A percentile compares a stretch with the other conserved stretches of the same genome.
phyloP scores from a whole-genome alignment of 2,329 filamentous ascomycete species.

The Ophiostoma populinum region DNA sequence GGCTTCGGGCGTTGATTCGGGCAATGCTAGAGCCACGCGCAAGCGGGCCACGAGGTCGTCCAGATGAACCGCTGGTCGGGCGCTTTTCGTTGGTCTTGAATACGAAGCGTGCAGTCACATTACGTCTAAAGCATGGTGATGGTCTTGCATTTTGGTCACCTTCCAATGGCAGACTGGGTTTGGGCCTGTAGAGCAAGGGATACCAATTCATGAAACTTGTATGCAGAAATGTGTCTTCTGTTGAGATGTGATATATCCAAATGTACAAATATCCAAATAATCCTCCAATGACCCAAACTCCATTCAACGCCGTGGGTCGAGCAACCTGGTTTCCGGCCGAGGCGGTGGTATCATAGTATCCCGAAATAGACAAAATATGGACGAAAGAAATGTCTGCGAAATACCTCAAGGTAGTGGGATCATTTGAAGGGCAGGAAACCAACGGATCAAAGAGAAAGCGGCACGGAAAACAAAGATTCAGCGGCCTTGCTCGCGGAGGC shows the following conservation, averaged over 20 bases:
- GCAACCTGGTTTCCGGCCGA: conserved; percentile 1
- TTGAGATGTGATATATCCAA: conserved; percentile 4
- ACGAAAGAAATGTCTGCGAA: background rate
- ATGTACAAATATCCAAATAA: background rate
- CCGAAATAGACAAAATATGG: background rate
- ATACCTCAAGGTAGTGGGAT: background rate
- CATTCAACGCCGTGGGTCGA: background rate
- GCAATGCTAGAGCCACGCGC: background rate
- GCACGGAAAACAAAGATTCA: background rate
- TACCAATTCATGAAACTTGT: no score
- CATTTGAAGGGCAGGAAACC: background rate
- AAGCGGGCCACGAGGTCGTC: conserved; percentile 4
- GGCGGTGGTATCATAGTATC: conserved; percentile 3
- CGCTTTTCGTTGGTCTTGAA: background rate
- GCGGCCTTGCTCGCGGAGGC: background rate
- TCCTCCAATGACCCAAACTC: background rate
- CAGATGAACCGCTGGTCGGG: background rate
- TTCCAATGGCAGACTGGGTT: no score
- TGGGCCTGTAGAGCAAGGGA: no score
- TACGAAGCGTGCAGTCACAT: no score
- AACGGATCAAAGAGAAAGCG: background rate
- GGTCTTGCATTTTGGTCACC: no score
- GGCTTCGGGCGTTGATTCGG: background rate
- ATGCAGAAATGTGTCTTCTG: background rate
- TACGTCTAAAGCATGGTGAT: no score